Conservation (phyloP, 2,329 filamentous ascomycete genomes). For the Claviceps monticola region DNA sequence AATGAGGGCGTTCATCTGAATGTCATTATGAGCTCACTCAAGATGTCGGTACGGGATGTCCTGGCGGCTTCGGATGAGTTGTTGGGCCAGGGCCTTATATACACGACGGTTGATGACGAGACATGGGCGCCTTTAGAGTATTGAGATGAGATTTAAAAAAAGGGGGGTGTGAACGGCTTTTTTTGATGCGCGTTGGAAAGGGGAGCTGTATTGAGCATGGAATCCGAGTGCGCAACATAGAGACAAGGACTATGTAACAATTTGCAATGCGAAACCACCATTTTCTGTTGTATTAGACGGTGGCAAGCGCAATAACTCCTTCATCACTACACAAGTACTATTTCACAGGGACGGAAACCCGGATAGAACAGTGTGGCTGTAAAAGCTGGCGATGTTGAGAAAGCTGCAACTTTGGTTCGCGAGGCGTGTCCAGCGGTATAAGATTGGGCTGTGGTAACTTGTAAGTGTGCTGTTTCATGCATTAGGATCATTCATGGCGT, state of each 20-base stretch:
- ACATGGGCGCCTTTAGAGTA: conserved; percentile 75
- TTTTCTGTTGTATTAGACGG: background rate
- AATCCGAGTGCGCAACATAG: background rate
- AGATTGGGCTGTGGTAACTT: too few species aligned
- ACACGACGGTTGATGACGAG: conserved; percentile 82
- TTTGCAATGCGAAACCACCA: background rate
- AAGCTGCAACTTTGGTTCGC: too few species aligned
- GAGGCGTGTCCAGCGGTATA: too few species aligned
- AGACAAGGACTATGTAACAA: background rate
- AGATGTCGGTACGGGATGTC: conserved; percentile 56
- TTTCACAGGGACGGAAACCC: background rate
- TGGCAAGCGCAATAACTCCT: too few species aligned
- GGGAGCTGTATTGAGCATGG: background rate
- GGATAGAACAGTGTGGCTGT: too few species aligned
- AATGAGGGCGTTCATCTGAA: conserved; percentile 79
- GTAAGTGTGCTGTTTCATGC: too few species aligned
- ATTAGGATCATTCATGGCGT: too few species aligned
- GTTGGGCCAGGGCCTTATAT: conserved; percentile 59
- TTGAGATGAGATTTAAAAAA: conserved; percentile 1
- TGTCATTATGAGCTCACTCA: conserved; percentile 52
- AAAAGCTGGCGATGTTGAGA: too few species aligned
- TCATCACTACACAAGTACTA: background rate
- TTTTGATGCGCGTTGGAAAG: background rate
- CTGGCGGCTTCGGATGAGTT: conserved; percentile 71
- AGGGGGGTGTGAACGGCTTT: background rate